phyloP scores from a whole-genome alignment of 2,329 filamentous ascomycete species.

The Dactylellina leptospora region DNA sequence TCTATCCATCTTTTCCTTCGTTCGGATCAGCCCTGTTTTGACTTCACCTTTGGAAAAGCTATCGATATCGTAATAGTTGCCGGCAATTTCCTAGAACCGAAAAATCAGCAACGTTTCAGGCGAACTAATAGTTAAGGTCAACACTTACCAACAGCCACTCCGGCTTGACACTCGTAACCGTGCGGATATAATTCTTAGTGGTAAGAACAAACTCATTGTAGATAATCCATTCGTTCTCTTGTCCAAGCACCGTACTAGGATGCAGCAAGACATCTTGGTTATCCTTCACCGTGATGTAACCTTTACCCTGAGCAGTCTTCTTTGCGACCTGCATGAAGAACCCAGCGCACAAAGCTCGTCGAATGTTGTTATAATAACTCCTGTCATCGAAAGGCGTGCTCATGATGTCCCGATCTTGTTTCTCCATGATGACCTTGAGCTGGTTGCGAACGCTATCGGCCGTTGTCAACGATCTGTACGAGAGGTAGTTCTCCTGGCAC shows the following conservation, averaged over 20 bases:
- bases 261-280: constrained; percentile 92
- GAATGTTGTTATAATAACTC: constrained; percentile 98
- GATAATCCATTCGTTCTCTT: constrained; percentile 94
- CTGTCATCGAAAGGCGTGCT: constrained; percentile 93
- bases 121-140: constrained; percentile 65
- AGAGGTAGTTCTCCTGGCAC: constrained; percentile 97
- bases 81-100: constrained; percentile 77
- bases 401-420: constrained; percentile 81
- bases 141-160: constrained; percentile 78
- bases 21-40: constrained; percentile 70
- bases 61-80: constrained; percentile 86
- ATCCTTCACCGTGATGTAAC: constrained; percentile 95
- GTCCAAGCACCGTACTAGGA: constrained; percentile 86
- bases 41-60: constrained; percentile 86
- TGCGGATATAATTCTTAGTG: constrained; percentile 96
- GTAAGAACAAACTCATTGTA: constrained; percentile 99
- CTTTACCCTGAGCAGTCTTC: constrained; percentile 85
- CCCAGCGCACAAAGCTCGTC: constrained; percentile 85
- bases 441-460: constrained; percentile 94
- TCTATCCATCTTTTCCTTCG: constrained; percentile 70
- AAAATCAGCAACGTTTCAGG: constrained; percentile 59
- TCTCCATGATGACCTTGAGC: constrained; percentile 96
- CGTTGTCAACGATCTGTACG: constrained; percentile 83
- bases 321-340: constrained; percentile 99
- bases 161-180: constrained; percentile 86